phyloP scores from a whole-genome alignment of 306 rosid genomes.

The Malus domestica region ASM211411v1 NC_041789.1:14762501-14763000 shows the following conservation, averaged over 20 bases:
- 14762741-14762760: too few species aligned
- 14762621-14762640: conserved; percentile 25
- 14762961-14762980: conserved; percentile 27
- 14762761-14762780: too few species aligned
- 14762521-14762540: neutral
- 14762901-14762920: neutral
- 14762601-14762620: neutral
- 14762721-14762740: too few species aligned
- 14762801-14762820: too few species aligned
- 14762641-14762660: neutral
- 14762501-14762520: conserved; percentile 17
- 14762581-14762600: conserved; percentile 13
- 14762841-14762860: too few species aligned
- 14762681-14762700: too few species aligned
- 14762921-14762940: neutral
- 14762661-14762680: neutral
- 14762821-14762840: too few species aligned
- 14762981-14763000: conserved; percentile 22
- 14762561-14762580: neutral
- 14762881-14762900: too few species aligned
- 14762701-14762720: too few species aligned
- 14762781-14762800: too few species aligned
- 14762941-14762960: neutral
- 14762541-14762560: conserved; percentile 12
- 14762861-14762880: neutral